phyloP scores from a whole-genome alignment of 228 moss, liverwort and hornwort genomes.

The Sphagnum fallax region DNA sequence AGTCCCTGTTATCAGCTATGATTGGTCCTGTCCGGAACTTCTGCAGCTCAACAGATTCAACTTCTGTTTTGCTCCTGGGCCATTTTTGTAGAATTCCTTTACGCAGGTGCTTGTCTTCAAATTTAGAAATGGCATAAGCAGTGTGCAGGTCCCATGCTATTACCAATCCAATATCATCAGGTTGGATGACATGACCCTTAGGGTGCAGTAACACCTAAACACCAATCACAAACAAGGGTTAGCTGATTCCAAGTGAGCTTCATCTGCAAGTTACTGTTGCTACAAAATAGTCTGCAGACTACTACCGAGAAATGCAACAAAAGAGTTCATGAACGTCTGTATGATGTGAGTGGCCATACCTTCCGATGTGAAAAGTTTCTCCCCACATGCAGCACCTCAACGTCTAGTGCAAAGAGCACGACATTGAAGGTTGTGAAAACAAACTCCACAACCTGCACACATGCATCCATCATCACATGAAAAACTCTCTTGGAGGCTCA shows the following conservation, averaged over 20 bases:
- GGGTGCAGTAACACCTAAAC: slow-evolving; percentile 67
- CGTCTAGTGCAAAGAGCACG: slow-evolving; percentile 77
- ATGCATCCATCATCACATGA: neutral
- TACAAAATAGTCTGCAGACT: neutral
- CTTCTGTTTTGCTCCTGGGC: too few species aligned
- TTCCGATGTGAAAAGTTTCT: slow-evolving; percentile 18
- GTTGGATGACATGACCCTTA: slow-evolving; percentile 52
- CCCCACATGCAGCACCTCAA: slow-evolving; percentile 31
- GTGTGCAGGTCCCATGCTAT: slow-evolving; percentile 62
- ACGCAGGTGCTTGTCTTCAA: slow-evolving; percentile 24
- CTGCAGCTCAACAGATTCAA: slow-evolving; percentile 14
- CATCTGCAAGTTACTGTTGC: too few species aligned
- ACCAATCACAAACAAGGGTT: neutral
- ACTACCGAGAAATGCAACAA: neutral
- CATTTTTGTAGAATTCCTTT: slow-evolving; percentile 2
- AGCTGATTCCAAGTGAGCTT: too few species aligned
- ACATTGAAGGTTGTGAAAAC: slow-evolving; percentile 62
- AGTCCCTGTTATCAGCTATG: neutral
- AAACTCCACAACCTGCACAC: slow-evolving; percentile 76
- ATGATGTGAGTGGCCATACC: slow-evolving; percentile 10
- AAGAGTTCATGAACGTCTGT: neutral
- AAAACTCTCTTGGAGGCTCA: neutral
- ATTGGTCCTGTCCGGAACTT: slow-evolving; percentile 30
- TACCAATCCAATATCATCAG: slow-evolving; percentile 71
- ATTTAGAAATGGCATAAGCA: slow-evolving; percentile 60